A percentile compares a stretch with the other conserved stretches of the same genome.
phyloP scores from a whole-genome alignment of 805 yeast species.

The Phaffomyces thermotolerans region DNA sequence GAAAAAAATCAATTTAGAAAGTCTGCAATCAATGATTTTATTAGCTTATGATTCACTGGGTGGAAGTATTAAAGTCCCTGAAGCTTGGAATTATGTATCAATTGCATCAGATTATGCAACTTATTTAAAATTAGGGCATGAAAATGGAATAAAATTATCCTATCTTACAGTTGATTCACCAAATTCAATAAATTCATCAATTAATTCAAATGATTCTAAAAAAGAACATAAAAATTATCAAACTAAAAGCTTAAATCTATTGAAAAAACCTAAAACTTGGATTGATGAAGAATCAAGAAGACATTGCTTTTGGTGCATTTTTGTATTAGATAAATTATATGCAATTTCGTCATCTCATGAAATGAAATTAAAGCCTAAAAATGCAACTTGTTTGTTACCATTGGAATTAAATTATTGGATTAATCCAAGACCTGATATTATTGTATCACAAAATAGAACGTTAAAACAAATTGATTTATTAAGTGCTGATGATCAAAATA shows the following conservation, averaged over 20 bases:
- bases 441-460: constrained; percentile 3
- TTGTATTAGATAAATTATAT: constrained; percentile 18
- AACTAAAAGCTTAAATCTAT: constrained; percentile 13
- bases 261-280: constrained; percentile 18
- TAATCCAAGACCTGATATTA: not conserved
- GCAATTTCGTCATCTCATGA: constrained; percentile 21
- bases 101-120: constrained; percentile 22
- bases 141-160: constrained; percentile 8
- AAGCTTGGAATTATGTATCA: constrained; percentile 22
- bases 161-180: constrained; percentile 16
- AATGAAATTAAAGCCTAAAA: constrained; percentile 15
- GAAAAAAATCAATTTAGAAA: constrained; percentile 17
- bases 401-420: constrained; percentile 14
- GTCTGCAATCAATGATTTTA: constrained; percentile 16
- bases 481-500: constrained; percentile 1
- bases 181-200: constrained; percentile 9
- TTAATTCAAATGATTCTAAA: constrained; percentile 11
- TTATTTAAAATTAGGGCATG: constrained; percentile 17
- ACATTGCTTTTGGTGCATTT: constrained; percentile 22
- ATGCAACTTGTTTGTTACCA: constrained; percentile 15
- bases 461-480: constrained; percentile 4
- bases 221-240: constrained; percentile 14
- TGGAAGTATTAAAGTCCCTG: constrained; percentile 21
- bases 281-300: constrained; percentile 22
- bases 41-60: constrained; percentile 19